Evolutionary conservation across 768 basidiomycete genomes (phyloP), one percentile per base, ranked within the genome.

Genomic region (Mycena haematopus): DNA sequence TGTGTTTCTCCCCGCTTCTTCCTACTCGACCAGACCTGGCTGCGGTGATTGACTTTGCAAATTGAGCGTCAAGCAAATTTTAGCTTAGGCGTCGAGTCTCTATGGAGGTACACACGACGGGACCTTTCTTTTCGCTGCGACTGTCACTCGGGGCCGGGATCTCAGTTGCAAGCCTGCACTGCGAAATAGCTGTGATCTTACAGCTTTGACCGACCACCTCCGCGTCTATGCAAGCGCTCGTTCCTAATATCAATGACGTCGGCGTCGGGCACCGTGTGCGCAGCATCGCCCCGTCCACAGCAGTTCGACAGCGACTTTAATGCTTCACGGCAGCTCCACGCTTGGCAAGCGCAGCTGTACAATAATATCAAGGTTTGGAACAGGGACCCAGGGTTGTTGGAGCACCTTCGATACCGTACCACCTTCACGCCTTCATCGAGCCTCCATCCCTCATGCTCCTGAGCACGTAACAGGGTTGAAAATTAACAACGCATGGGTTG

Each of bases 251-350:
- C 44, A n/a, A 19, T 51, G 59, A 54, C 52, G 44, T 60, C 59
- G n/a, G n/a, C n/a, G 44, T 47, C 13, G 44, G 10, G 25, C 6
- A 13, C 21, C 14, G 29, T 35, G 46, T 45, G 55, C 55, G 55
- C 49, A 44, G 60, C 61, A 62, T 33, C 50, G 61, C 61, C 61
- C 21, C 31, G 11, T 11, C 55, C 44, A 62, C 61, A 62, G 61
- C 55, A 56, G 22, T 56, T 45, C 51, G 54, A 62, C 60, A 54
- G 44, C 36, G 46, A 25, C 22, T 10, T n/a, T 46, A 35, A n/a
- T 10, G 59, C n/a, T 6, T 33, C 17, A n/a, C 35, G 21, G 19
- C 50, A 14, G 50, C 31, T 52, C 50, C 50, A 35, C n/a, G n/a
- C n/a, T 19, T 14, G 25, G 29, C 14, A 3, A 8, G 22, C 44